Evolutionary conservation across 2,329 filamentous ascomycete genomes (phyloP), one percentile per base, ranked within the genome.

Genomic region (Zymoseptoria pseudotritici): DNA sequence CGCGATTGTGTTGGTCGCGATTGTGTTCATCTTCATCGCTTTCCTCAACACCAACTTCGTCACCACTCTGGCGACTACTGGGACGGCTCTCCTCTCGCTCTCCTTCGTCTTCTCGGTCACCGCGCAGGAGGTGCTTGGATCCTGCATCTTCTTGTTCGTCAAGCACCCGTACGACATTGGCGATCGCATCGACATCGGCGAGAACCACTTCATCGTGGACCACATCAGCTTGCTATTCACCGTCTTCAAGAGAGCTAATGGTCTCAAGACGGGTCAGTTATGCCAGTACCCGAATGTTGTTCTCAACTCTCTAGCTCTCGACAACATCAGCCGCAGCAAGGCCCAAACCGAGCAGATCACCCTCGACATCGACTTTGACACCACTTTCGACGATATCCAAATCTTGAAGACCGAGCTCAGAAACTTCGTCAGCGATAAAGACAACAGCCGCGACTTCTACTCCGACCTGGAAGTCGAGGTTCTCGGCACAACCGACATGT

Each of bases 141-240:
- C 92, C 46, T 97, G 93, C 79, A 96, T 99, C 70, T 99, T 99
- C 79, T 79, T 99, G 1, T 99, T 99, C 70, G 91, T 97, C 79
- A 99, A 99, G 80, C 94, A 99, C 73, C 93, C 94, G 0, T 97
- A 89, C 73, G 94, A 99, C 72, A 91, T 97, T 21, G 92, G 93
- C 62, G 94, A 99, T 73, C 87, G 94, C 24, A 90, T 97, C 51
- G 91, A 97, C 69, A 88, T 97, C 64, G 62, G 58, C 9, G 77
- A 78, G 61, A 82, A 87, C 65, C 82, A 86, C 67, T 85, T 96
- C 67, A 81, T 91, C 4, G 94, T 99, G 10, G 91, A 97, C 75
- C 90, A 92, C 73, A 97, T 97, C 68, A 96, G 92, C 2, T 83
- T 99, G 29, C 82, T 99, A 3, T 97, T 91, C 79, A 95, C 91